Conservation (phyloP, 805 yeast genomes). For the Wickerhamiella siamensis region DNA sequence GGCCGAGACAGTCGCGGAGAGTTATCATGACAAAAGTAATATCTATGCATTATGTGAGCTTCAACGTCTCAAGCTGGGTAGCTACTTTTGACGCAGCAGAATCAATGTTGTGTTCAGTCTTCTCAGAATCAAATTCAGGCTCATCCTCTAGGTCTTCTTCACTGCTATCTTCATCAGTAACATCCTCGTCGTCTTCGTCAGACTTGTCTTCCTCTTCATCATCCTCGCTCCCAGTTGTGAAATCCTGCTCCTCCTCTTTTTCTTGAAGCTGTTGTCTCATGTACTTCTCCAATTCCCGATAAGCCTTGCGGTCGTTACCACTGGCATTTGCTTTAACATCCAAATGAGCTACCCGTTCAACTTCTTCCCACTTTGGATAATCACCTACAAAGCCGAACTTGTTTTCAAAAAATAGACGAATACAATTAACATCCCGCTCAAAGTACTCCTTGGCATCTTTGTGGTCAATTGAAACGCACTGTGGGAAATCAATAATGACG, state of each 20-base stretch:
- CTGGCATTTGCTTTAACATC: slow-evolving; percentile 88
- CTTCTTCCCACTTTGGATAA: slow-evolving; percentile 71
- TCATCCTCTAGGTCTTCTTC: slow-evolving; percentile 26
- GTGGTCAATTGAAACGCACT: slow-evolving; percentile 88
- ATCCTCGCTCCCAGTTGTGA: slow-evolving; percentile 31
- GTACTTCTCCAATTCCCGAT: slow-evolving; percentile 62
- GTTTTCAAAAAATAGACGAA: slow-evolving; percentile 65
- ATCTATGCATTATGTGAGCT: not conserved
- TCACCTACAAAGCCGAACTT: slow-evolving; percentile 73
- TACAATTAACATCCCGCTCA: slow-evolving; percentile 85
- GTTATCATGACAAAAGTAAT: not conserved
- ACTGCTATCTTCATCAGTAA: slow-evolving; percentile 27
- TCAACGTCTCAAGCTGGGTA: not conserved
- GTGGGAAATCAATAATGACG: slow-evolving; percentile 95
- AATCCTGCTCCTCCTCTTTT: slow-evolving; percentile 22
- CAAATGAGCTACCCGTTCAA: slow-evolving; percentile 48
- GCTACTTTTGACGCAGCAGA: not conserved
- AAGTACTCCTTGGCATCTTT: slow-evolving; percentile 77
- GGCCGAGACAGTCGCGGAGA: not conserved
- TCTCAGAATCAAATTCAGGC: too few relatives aligned
- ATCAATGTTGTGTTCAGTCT: not conserved
- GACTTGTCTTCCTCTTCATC: slow-evolving; percentile 25
- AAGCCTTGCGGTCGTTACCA: slow-evolving; percentile 53
- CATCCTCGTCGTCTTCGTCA: slow-evolving; percentile 26
- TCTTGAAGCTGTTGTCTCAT: slow-evolving; percentile 30